A percentile compares a stretch with the other conserved stretches of the same genome.
These are phyloP conservation scores for Sequoia sempervirens DNA, from an alignment of 75 land plant species.

Conservation along the genomic window DNA sequence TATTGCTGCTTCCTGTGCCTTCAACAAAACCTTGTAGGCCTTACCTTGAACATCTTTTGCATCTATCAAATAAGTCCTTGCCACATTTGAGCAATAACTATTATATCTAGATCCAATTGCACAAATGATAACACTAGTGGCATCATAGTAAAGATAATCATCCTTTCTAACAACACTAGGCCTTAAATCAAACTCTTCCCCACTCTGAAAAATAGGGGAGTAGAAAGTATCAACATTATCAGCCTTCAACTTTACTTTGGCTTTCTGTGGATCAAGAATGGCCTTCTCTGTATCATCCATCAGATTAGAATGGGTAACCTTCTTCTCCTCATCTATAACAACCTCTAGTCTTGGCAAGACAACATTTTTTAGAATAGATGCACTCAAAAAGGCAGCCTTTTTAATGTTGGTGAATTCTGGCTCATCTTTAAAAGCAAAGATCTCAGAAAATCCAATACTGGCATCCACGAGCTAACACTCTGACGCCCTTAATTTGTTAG, in stretches of 20 bases:
- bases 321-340: too few relatives aligned
- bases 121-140: slow-evolving; percentile 81
- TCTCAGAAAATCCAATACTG: too few relatives aligned
- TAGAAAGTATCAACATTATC: slow-evolving; percentile 94
- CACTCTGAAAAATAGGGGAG: slow-evolving; percentile 92
- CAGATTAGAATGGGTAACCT: too few relatives aligned
- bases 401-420: too few relatives aligned
- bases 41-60: slow-evolving; percentile 66
- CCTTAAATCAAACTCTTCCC: slow-evolving; percentile 82
- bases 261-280: too few relatives aligned
- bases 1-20: slow-evolving; percentile 90
- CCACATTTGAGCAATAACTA: slow-evolving; percentile 87
- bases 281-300: too few relatives aligned
- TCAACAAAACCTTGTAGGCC: slow-evolving; percentile 80
- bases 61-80: slow-evolving; percentile 75
- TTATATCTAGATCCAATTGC: slow-evolving; percentile 82
- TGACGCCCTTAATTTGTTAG: too few relatives aligned
- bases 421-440: too few relatives aligned
- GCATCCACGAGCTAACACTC: too few relatives aligned
- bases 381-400: too few relatives aligned
- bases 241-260: slow-evolving; percentile 70
- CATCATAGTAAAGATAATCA: slow-evolving; percentile 80
- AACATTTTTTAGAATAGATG: too few relatives aligned
- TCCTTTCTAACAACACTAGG: slow-evolving; percentile 94
- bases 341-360: too few relatives aligned